Conservation (phyloP, 495 filamentous ascomycete genomes). For the Chaetomidium leptoderma region DNA sequence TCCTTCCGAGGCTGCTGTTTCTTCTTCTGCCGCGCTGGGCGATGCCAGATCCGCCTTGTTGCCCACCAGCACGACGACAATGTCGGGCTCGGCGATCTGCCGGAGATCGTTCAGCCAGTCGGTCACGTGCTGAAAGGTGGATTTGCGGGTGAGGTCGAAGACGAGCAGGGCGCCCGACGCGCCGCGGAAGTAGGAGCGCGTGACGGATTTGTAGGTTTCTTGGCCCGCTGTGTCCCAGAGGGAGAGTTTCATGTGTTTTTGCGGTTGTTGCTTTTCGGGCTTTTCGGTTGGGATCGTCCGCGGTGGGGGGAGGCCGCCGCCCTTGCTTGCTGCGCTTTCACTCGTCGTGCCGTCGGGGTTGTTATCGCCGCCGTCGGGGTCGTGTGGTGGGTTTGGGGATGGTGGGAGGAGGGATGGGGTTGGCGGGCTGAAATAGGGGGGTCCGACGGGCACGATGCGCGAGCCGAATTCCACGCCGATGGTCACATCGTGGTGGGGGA, state of each 20-base stretch:
- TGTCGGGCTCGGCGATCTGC: constrained; percentile 87
- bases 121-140: constrained; percentile 79
- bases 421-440: constrained; percentile 52
- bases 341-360: background rate
- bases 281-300: constrained; percentile 15
- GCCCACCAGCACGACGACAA: constrained; percentile 88
- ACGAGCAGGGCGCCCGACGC: constrained; percentile 88
- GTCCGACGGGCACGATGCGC: constrained; percentile 86
- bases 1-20: background rate
- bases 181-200: constrained; percentile 90
- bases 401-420: constrained; percentile 34
- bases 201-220: constrained; percentile 94
- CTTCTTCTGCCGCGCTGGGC: constrained; percentile 23
- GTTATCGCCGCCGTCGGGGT: background rate
- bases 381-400: constrained; percentile 25
- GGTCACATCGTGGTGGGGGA: constrained; percentile 88
- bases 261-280: constrained; percentile 40
- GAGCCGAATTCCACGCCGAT: constrained; percentile 98
- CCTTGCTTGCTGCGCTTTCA: background rate
- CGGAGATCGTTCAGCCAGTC: constrained; percentile 91
- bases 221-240: constrained; percentile 98
- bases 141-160: constrained; percentile 82
- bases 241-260: constrained; percentile 71
- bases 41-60: constrained; percentile 84
- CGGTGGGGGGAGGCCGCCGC: constrained; percentile 36